phyloP scores from a whole-genome alignment of 2,329 filamentous ascomycete genomes.

The Colletotrichum camelliae region DNA sequence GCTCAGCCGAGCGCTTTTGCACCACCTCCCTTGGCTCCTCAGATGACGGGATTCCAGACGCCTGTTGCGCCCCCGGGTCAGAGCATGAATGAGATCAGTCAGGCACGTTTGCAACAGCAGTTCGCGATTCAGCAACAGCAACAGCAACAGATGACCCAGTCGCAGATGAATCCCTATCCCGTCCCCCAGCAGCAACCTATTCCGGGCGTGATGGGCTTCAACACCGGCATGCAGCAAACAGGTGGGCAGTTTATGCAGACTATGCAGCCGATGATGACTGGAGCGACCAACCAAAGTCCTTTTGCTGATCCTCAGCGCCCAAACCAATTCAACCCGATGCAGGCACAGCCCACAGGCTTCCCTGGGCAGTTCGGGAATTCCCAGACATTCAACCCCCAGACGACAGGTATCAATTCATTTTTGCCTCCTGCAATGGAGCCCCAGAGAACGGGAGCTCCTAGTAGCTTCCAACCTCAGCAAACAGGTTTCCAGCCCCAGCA shows the following conservation, averaged over 20 bases:
- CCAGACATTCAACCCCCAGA: slow-evolving; percentile 53
- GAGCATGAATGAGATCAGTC: slow-evolving; percentile 75
- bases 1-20: slow-evolving; percentile 76
- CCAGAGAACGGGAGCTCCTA: slow-evolving; percentile 44
- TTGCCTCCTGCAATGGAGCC: slow-evolving; percentile 66
- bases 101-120: slow-evolving; percentile 69
- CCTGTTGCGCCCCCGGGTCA: slow-evolving; percentile 77
- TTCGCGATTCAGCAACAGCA: slow-evolving; percentile 52
- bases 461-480: slow-evolving; percentile 48
- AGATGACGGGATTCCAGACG: slow-evolving; percentile 77
- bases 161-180: slow-evolving; percentile 40
- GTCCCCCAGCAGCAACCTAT: slow-evolving; percentile 35
- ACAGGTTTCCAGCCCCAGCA: slow-evolving; percentile 49
- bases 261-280: slow-evolving; percentile 58
- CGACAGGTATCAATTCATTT: slow-evolving; percentile 58
- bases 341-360: slow-evolving; percentile 71
- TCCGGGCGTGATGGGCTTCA: slow-evolving; percentile 41
- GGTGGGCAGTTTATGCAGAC: slow-evolving; percentile 48
- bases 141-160: slow-evolving; percentile 45
- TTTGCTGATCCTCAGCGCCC: slow-evolving; percentile 43
- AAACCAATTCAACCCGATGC: slow-evolving; percentile 53
- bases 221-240: slow-evolving; percentile 32
- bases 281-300: slow-evolving; percentile 40
- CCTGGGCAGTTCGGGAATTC: slow-evolving; percentile 47
- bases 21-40: slow-evolving; percentile 78